phyloP scores from a whole-genome alignment of 2,329 filamentous ascomycete species.

The Pseudocercospora cruenta region DNA sequence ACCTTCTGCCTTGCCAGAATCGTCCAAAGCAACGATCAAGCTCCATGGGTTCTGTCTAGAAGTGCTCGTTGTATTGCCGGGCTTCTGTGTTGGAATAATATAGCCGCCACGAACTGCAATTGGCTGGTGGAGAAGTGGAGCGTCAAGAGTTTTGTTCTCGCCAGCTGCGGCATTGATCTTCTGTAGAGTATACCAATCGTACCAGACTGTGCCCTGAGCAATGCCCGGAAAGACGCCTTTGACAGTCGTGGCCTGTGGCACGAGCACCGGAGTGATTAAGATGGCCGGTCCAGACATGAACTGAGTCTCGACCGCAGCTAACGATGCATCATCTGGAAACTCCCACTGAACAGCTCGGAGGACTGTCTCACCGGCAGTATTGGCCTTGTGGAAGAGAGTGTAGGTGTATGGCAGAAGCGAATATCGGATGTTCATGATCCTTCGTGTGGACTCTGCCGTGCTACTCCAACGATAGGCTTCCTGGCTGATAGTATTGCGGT shows the following conservation, averaged over 20 bases:
- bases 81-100: constrained; percentile 32
- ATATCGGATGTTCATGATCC: constrained; percentile 71
- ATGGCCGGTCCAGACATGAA: constrained; percentile 69
- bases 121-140: constrained; percentile 33
- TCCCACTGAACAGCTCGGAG: constrained; percentile 74
- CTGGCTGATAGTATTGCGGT: constrained; percentile 60
- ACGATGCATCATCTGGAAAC: constrained; percentile 68
- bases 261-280: constrained; percentile 68
- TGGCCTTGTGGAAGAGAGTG: constrained; percentile 68
- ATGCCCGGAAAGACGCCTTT: constrained; percentile 70
- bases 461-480: constrained; percentile 70
- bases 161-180: constrained; percentile 56
- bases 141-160: constrained; percentile 33
- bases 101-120: constrained; percentile 32
- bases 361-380: constrained; percentile 66
- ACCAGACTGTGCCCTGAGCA: constrained; percentile 64
- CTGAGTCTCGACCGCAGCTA: constrained; percentile 67
- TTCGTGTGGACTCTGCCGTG: constrained; percentile 64
- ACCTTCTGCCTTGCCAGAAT: constrained; percentile 6
- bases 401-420: constrained; percentile 72
- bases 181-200: constrained; percentile 72
- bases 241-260: constrained; percentile 62
- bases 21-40: constrained; percentile 25
- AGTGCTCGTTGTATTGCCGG: constrained; percentile 27
- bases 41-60: constrained; percentile 24